phyloP scores from a whole-genome alignment of 2,329 filamentous ascomycete species.

The Alternaria novae-zelandiae region DNA sequence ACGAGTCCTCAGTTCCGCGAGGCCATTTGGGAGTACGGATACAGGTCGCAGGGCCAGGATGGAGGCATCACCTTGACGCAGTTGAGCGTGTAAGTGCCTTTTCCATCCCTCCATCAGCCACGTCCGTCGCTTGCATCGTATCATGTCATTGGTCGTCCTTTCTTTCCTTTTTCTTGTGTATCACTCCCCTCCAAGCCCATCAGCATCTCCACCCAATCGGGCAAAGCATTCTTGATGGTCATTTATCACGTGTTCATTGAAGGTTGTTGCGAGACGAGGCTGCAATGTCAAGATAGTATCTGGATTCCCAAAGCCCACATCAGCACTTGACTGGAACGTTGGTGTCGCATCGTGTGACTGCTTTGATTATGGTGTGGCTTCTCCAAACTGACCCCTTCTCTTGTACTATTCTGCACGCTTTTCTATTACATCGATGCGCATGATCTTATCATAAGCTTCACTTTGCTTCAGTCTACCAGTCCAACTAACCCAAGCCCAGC shows the following conservation, averaged over 20 bases:
- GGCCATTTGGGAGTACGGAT: conserved; percentile 87
- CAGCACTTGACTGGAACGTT: background rate
- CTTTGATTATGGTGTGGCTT: background rate
- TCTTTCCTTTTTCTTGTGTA: background rate
- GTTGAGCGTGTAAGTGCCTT: conserved; percentile 71
- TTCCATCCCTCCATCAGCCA: background rate
- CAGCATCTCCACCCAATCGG: conserved; percentile 11
- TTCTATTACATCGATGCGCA: background rate
- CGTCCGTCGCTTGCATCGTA: background rate
- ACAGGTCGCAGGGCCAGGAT: conserved; percentile 70
- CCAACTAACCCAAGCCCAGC: conserved; percentile 21
- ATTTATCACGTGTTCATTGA: background rate
- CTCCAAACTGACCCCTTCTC: background rate
- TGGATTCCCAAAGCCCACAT: background rate
- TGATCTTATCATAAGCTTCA: background rate
- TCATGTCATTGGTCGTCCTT: background rate
- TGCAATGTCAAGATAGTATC: background rate
- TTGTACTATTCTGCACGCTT: background rate
- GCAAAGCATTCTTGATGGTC: conserved; percentile 7
- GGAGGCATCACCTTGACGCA: conserved; percentile 85
- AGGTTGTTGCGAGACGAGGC: background rate
- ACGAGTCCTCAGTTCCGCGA: conserved; percentile 89
- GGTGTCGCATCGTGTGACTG: background rate
- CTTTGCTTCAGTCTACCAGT: background rate
- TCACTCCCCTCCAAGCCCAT: background rate